phyloP scores from a whole-genome alignment of 768 basidiomycete species.

The Suillus cothurnatus region DNA sequence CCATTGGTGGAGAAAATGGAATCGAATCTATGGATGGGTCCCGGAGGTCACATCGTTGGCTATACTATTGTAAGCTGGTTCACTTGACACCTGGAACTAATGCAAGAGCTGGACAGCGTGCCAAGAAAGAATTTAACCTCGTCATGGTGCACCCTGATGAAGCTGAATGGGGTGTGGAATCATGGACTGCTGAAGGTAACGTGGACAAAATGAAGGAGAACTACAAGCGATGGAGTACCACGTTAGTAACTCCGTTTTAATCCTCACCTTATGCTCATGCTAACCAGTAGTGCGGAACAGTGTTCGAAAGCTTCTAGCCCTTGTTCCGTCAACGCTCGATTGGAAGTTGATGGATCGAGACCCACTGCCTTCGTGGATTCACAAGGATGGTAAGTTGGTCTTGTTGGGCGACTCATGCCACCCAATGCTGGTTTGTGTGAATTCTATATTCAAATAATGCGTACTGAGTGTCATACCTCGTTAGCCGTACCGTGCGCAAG shows the following conservation, averaged over 20 bases:
- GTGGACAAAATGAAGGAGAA: slow-evolving; percentile 48
- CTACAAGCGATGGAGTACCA: slow-evolving; percentile 50
- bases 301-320: slow-evolving; percentile 45
- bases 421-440: slow-evolving; percentile 47
- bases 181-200: slow-evolving; percentile 45
- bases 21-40: slow-evolving; percentile 65
- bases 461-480: not conserved
- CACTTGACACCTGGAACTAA: not conserved
- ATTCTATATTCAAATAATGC: not conserved
- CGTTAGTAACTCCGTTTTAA: slow-evolving; percentile 30
- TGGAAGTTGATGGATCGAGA: slow-evolving; percentile 52
- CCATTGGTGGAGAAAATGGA: slow-evolving; percentile 51
- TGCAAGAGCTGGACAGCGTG: slow-evolving; percentile 25
- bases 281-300: slow-evolving; percentile 25
- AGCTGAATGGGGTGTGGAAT: slow-evolving; percentile 36
- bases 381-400: slow-evolving; percentile 42
- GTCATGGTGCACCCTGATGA: slow-evolving; percentile 46
- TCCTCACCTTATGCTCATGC: not conserved
- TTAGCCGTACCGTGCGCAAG: slow-evolving; percentile 58
- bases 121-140: slow-evolving; percentile 45
- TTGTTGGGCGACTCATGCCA: slow-evolving; percentile 60
- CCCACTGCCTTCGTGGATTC: slow-evolving; percentile 52
- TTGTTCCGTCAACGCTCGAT: slow-evolving; percentile 46
- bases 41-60: slow-evolving; percentile 46
- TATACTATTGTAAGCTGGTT: slow-evolving; percentile 43